phyloP scores from a whole-genome alignment of 2,329 filamentous ascomycete genomes.

The Seiridium unicorne region DNA sequence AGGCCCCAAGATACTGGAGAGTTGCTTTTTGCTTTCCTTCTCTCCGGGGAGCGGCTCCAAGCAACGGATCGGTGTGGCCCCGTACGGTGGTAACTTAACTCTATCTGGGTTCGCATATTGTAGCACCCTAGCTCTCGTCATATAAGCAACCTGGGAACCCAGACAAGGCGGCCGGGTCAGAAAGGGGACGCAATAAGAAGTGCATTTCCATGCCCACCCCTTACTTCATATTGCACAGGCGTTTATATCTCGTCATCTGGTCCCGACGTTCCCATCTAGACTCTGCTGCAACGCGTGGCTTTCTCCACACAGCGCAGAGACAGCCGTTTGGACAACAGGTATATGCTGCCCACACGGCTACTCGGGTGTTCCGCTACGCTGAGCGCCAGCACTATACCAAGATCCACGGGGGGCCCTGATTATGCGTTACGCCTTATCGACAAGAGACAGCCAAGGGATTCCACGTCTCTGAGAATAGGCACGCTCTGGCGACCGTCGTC shows the following conservation, averaged over 20 bases:
- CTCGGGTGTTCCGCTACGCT: neutral
- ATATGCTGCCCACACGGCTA: neutral
- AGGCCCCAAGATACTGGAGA: neutral
- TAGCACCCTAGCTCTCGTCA: neutral
- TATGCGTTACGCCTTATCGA: neutral
- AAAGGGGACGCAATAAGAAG: neutral
- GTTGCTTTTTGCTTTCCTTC: neutral
- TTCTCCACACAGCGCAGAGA: neutral
- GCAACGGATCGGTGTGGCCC: neutral
- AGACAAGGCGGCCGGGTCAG: neutral
- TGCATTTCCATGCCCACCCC: neutral
- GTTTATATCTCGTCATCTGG: neutral
- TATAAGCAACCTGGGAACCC: neutral
- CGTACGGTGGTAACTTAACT: slow-evolving; percentile 1
- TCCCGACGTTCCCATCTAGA: neutral
- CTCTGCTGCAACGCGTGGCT: neutral
- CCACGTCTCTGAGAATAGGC: too few species aligned
- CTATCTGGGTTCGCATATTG: slow-evolving; percentile 2
- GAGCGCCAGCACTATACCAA: neutral
- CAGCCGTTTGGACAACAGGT: neutral
- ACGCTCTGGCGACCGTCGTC: neutral
- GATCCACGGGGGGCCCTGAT: neutral
- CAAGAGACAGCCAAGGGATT: neutral
- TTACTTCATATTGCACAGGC: neutral
- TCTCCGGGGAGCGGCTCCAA: neutral